These are phyloP conservation scores for Apiospora koreana DNA, from an alignment of 2,329 filamentous ascomycete genomes.

Conservation along the genomic window DNA sequence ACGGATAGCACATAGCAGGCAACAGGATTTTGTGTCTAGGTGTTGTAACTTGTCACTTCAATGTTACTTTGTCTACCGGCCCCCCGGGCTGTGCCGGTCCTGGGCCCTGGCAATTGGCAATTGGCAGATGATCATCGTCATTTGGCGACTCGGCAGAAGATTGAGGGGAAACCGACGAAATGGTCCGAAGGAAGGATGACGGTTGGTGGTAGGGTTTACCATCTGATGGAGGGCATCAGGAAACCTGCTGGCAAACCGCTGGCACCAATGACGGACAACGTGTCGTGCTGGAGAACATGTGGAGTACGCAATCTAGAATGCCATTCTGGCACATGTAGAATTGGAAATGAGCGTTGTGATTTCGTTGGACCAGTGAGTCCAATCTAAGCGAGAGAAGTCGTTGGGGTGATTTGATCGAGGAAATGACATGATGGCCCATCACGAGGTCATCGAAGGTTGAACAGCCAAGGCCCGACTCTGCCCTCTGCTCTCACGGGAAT, in stretches of 20 bases:
- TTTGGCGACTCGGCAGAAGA: neutral
- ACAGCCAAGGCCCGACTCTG: neutral
- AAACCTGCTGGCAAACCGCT: slow-evolving; percentile 1
- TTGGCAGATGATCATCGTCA: neutral
- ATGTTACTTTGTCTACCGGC: neutral
- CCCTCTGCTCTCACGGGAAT: too few relatives aligned
- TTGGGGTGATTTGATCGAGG: neutral
- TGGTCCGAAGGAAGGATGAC: neutral
- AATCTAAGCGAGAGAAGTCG: neutral
- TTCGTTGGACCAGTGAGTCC: neutral
- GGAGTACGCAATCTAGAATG: neutral
- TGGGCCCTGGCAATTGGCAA: neutral
- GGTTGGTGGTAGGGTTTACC: neutral
- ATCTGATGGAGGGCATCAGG: neutral
- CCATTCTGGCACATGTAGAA: neutral
- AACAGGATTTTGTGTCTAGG: neutral
- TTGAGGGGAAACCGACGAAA: neutral
- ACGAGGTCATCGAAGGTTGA: neutral
- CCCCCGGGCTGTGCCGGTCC: neutral
- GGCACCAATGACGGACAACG: neutral
- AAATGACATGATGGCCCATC: neutral
- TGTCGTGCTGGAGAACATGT: slow-evolving; percentile 3
- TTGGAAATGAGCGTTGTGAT: neutral
- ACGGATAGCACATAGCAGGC: neutral
- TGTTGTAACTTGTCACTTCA: neutral